phyloP scores from a whole-genome alignment of 495 filamentous ascomycete species.

The Talaromyces stipitatus region DNA sequence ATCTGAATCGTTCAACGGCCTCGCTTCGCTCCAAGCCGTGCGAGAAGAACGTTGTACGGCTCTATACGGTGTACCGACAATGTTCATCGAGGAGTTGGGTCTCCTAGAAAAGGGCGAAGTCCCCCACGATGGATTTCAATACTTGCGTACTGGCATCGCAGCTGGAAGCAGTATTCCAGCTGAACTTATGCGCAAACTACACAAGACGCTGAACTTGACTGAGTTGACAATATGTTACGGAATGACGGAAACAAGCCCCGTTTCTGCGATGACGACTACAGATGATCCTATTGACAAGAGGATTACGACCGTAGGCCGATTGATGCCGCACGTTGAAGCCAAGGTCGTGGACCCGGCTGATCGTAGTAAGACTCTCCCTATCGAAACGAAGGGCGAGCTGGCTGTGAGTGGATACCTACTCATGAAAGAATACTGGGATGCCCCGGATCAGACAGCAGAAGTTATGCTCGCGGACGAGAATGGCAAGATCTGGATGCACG shows the following conservation, averaged over 20 bases:
- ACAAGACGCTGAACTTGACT: constrained; percentile 65
- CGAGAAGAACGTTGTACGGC: constrained; percentile 74
- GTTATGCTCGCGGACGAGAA: constrained; percentile 56
- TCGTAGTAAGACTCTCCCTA: constrained; percentile 46
- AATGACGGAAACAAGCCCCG: constrained; percentile 97
- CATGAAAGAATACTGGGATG: constrained; percentile 87
- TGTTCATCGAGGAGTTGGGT: constrained; percentile 87
- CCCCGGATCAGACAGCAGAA: constrained; percentile 58
- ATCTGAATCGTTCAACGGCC: constrained; percentile 76
- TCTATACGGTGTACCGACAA: constrained; percentile 89
- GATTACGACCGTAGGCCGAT: constrained; percentile 64
- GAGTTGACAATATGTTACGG: constrained; percentile 95
- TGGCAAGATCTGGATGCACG: constrained; percentile 65
- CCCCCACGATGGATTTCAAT: constrained; percentile 51
- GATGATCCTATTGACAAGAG: constrained; percentile 74
- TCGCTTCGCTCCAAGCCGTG: constrained; percentile 59
- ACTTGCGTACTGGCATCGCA: constrained; percentile 84
- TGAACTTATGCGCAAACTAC: constrained; percentile 75
- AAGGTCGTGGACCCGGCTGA: constrained; percentile 69
- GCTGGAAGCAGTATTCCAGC: constrained; percentile 78
- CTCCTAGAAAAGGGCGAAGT: constrained; percentile 52
- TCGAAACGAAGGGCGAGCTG: constrained; percentile 68
- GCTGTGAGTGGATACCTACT: constrained; percentile 79
- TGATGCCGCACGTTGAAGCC: constrained; percentile 77
- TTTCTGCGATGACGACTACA: constrained; percentile 82